Evolutionary conservation across 2,329 filamentous ascomycete species (phyloP), one percentile per base, ranked within the genome.

Genomic region (Rosellinia necatrix): DNA sequence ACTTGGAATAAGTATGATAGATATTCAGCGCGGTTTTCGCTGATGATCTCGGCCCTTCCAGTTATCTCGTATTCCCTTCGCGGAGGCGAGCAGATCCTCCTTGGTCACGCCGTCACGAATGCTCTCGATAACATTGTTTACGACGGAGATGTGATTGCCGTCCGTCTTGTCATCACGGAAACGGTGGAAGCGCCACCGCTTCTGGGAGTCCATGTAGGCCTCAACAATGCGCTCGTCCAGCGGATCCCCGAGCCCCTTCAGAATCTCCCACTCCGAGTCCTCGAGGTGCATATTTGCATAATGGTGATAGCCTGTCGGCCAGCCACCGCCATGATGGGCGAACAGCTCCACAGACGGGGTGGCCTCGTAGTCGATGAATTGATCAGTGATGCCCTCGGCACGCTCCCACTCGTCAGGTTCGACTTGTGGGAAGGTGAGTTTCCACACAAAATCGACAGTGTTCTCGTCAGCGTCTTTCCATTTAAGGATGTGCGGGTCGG

Each of bases 381-480:
- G 79, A 38, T 84, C 79, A 0, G 80, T 81, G 30, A 83, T 73
- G 15, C 86, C 87, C 15, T 90, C 87, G 29, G 84, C 83, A 41
- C 84, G 82, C 65, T 94, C 89, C 13, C 79, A 74, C 12, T 84
- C 81, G 66, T 88, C 83, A 1, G 88, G 88, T 56, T 90, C 82
- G n/a, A 88, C 78, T 0, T 79, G 69, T 0, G 89, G 89, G 67
- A 97, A 97, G 10, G 82, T 79, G 38, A 99, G 81, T 48, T 83
- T 84, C 66, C 97, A 81, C 37, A 89, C 84, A 72, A 96, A 97
- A 72, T 99, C 94, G 64, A 99, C 86, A 0, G 92, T 96, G 76
- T 99, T 99, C 72, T 99, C 94, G 63, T 90, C 81, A 3, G 91
- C 91, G 0, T 93, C 92, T 75, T 99, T 99, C 94, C 94, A 99